These are phyloP conservation scores for Russula sp. DNA, from an alignment of 768 basidiomycete genomes.

Conservation along the genomic window DNA sequence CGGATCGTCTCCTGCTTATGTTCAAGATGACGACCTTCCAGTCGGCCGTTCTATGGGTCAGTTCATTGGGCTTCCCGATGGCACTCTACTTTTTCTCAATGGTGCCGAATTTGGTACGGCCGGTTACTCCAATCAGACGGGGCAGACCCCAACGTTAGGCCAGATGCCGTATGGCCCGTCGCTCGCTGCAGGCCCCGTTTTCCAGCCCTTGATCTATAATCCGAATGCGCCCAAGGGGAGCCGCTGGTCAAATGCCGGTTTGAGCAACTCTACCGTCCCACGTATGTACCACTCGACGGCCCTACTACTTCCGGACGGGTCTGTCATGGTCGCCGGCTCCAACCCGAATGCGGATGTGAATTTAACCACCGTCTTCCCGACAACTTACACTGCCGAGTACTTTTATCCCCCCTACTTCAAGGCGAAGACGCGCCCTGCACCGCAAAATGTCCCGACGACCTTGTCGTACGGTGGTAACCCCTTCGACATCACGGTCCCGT, in stretches of 20 bases:
- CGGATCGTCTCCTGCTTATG: constrained; percentile 1
- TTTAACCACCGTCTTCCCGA: background rate
- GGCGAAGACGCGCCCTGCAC: constrained; percentile 1
- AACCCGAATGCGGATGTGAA: constrained; percentile 10
- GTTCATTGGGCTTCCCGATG: constrained; percentile 14
- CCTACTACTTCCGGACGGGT: constrained; percentile 5
- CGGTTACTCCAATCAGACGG: background rate
- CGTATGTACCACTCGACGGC: constrained; percentile 18
- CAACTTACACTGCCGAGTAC: constrained; percentile 8
- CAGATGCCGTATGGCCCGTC: constrained; percentile 15
- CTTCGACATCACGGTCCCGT: constrained; percentile 3
- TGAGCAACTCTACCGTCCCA: background rate
- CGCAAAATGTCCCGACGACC: constrained; percentile 1
- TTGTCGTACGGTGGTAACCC: constrained; percentile 10
- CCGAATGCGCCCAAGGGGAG: constrained; percentile 6
- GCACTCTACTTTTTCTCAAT: constrained; percentile 13
- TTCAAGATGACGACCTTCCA: constrained; percentile 13
- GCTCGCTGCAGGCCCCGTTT: constrained; percentile 1
- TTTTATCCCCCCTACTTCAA: constrained; percentile 15
- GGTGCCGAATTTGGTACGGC: constrained; percentile 6
- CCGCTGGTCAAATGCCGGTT: constrained; percentile 5
- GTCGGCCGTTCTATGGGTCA: constrained; percentile 4
- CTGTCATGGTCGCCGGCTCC: constrained; percentile 16
- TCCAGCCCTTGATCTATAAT: constrained; percentile 10
- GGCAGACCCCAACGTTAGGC: background rate